Conservation (phyloP, 2,329 filamentous ascomycete species). For the Coccinonectria pachysandricola region DNA sequence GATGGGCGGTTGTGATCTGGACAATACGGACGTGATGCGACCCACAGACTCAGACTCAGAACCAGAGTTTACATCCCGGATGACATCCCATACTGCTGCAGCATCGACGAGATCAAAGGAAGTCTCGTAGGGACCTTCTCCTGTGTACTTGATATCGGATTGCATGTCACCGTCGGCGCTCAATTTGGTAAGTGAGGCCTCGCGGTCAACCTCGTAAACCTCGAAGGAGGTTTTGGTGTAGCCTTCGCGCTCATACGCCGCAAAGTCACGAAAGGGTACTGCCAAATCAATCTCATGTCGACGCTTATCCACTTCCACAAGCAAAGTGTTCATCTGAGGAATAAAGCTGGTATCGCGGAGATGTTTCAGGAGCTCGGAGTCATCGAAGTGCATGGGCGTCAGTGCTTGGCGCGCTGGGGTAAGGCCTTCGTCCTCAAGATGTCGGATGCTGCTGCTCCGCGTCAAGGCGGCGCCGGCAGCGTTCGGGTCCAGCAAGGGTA, state of each 20-base stretch:
- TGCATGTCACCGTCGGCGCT: constrained; percentile 19
- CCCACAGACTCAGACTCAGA: constrained; percentile 34
- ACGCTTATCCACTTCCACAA: constrained; percentile 27
- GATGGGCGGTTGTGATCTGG: no score
- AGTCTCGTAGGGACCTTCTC: constrained; percentile 15
- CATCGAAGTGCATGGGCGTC: constrained; percentile 23
- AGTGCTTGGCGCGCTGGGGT: constrained; percentile 11
- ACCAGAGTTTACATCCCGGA: constrained; percentile 27
- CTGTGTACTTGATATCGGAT: constrained; percentile 16
- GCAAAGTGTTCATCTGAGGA: constrained; percentile 25
- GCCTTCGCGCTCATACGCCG: constrained; percentile 26
- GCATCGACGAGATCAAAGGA: constrained; percentile 26
- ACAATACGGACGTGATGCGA: constrained; percentile 40
- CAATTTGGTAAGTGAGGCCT: constrained; percentile 29
- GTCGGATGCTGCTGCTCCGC: constrained; percentile 1
- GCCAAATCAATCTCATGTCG: constrained; percentile 23
- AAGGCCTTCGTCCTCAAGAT: constrained; percentile 9
- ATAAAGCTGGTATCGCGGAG: constrained; percentile 32
- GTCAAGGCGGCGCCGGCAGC: not conserved
- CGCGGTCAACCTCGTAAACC: constrained; percentile 43
- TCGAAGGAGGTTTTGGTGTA: constrained; percentile 43
- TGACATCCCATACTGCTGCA: constrained; percentile 30
- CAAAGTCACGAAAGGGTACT: constrained; percentile 23
- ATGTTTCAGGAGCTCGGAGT: constrained; percentile 32
- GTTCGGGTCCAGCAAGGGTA: constrained; percentile 18